Base-by-base conservation (phyloP, 768 basidiomycete species). In the Lentinus tigrinus region DNA sequence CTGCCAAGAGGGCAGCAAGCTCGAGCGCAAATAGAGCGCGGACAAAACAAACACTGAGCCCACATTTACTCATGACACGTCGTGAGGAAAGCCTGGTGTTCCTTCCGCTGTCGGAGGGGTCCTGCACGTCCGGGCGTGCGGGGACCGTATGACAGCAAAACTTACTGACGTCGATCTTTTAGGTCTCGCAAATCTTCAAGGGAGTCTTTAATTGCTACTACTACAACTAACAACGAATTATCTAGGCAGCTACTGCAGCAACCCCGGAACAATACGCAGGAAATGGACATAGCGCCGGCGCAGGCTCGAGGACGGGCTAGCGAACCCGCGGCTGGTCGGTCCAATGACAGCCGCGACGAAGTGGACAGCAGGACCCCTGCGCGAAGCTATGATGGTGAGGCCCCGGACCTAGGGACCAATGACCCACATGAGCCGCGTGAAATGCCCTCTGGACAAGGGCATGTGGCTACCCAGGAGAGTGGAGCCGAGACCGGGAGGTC, bases 171-270 rank as follows among this genome's bases (percentile, higher is more conserved):
- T 51, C 34, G 44, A 38, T 47, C 53, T 53, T 40, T 24, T 11
- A 54, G 53, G 53, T 47, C 36, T 38, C 11, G 53, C 53, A 24
- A 37, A 17, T 21, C 53, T 54, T 19, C 14, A 27, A 47, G 34
- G 34, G 44, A 38, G 23, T 38, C 31, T 3, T 9, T 6, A 17
- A 19, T 11, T 7, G 53, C 53, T 37, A 54, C 53, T 14, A 47
- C 53, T 16, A 47, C 34, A 27, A 4, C 23, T n/a, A 24, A 36
- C 4, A 9, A 23, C 3, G 26, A 1, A 23, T 10, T 23, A n/a
- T n/a, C n/a, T 17, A 27, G 46, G 54, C 54, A 55, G 54, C 54
- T 55, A 55, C 54, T 26, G 46, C 54, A 47, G 46, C 54, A 55
- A 26, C 44, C 11, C 31, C 34, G 39, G 34, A 46, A 46, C 36